A percentile compares a stretch with the other conserved stretches of the same genome.
phyloP scores from a whole-genome alignment of 2,329 filamentous ascomycete genomes.

The Metarhizium robertsii region DNA sequence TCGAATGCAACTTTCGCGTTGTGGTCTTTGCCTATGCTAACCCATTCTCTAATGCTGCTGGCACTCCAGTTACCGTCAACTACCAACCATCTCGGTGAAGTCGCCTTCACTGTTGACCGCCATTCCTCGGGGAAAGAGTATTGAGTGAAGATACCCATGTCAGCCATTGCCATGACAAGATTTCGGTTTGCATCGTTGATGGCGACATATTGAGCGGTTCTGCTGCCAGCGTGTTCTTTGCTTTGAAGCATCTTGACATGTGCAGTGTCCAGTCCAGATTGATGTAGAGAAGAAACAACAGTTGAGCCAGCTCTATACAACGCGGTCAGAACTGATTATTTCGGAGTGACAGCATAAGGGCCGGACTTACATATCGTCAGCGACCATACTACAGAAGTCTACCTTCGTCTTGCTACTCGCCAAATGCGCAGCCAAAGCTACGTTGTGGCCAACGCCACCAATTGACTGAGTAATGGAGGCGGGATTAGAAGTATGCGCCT shows the following conservation, averaged over 20 bases:
- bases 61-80: constrained; percentile 82
- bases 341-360: background rate
- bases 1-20: constrained; percentile 66
- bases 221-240: constrained; percentile 39
- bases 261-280: constrained; percentile 53
- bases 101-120: constrained; percentile 46
- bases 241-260: constrained; percentile 50
- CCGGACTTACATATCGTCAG: constrained; percentile 57
- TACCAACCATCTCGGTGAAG: constrained; percentile 66
- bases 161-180: constrained; percentile 86
- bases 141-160: constrained; percentile 76
- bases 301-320: constrained; percentile 56
- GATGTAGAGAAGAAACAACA: constrained; percentile 55
- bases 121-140: constrained; percentile 46
- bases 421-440: constrained; percentile 73
- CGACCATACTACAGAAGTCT: constrained; percentile 70
- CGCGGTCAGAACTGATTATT: background rate
- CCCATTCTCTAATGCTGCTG: constrained; percentile 56
- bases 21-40: constrained; percentile 48
- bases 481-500: constrained; percentile 76
- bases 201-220: constrained; percentile 86
- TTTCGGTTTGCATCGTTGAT: constrained; percentile 79
- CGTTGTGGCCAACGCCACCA: constrained; percentile 87
- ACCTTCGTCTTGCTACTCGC: constrained; percentile 52
- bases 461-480: constrained; percentile 72